phyloP scores from a whole-genome alignment of 2,329 filamentous ascomycete genomes.

The Onygena corvina region DNA sequence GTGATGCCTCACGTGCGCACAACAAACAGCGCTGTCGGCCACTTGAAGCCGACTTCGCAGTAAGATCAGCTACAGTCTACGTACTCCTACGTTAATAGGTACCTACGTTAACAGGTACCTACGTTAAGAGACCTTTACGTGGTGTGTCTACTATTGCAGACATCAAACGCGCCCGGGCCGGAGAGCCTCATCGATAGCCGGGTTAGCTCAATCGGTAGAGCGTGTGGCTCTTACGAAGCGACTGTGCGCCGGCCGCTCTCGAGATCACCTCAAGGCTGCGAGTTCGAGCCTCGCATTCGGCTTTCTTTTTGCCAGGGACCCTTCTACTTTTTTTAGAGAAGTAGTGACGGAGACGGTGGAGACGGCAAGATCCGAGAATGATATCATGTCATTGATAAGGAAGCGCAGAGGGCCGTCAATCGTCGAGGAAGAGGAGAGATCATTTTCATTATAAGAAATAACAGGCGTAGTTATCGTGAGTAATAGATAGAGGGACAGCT shows the following conservation, averaged over 20 bases:
- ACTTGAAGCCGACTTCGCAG: no score
- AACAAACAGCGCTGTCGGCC: no score
- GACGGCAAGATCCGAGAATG: not conserved
- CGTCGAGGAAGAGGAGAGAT: no score
- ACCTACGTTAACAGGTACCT: no score
- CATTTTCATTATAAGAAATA: no score
- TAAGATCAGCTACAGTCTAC: no score
- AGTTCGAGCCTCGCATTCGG: constrained; percentile 2
- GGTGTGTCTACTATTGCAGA: no score
- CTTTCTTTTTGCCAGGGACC: constrained; percentile 5
- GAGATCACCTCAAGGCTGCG: constrained; percentile 1
- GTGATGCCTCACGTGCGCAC: no score
- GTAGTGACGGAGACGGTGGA: not conserved
- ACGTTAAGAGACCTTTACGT: no score
- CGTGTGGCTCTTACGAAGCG: constrained; percentile 50
- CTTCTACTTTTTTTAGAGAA: not conserved
- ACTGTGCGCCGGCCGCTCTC: not conserved
- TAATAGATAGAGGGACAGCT: not conserved
- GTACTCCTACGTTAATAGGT: no score
- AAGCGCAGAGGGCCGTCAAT: not conserved
- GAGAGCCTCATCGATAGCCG: constrained; percentile 2
- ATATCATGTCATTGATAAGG: not conserved
- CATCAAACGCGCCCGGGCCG: no score
- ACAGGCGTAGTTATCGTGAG: not conserved
- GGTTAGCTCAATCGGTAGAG: constrained; percentile 58